Base-by-base conservation (phyloP, 2,329 filamentous ascomycete genomes). In the Elsinoe batatas region DNA sequence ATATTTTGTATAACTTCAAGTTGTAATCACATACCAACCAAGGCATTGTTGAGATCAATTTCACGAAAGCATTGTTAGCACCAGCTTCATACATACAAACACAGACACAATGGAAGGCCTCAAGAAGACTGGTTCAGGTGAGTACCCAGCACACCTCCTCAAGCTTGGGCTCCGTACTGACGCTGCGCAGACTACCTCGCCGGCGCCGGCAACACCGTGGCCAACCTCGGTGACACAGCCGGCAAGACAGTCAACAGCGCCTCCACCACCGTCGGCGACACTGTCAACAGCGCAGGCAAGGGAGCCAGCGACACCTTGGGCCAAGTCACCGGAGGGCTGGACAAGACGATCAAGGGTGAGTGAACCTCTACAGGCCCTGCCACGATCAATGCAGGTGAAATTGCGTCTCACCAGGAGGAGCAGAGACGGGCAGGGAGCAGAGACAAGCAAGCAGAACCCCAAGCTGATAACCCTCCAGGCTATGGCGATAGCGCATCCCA, bases 171-270 rank as follows among this genome's bases (percentile, higher is more conserved):
- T 4, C 10, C 15, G 32, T 12, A 26, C 15, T 15, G 15, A 13
- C 15, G 17, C 46, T 50, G 15, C 33, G 15, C 20, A 51, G 58
- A 54, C 38, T 32, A 64, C 49, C 56, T 63, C 13, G 63, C 64
- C 57, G 69, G 68, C 53, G 60, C 69, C 10, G 67, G 67, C 38
- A 64, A 64, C 59, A 68, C 67, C 2, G 64, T 68, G 17, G 59
- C 64, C 10, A 64, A 66, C 17, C 56, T 69, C 3, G 66, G 67
- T 15, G 64, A 64, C 53, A 70, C 68, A 3, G 67, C 69, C 10
- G 68, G 68, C 33, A 64, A 63, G 43, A 63, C 64, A 3, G 61
- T 63, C 33, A 62, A 63, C 32, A 60, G 61, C 36, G 61, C 60
- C 11, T 61, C 63, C 42, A 56, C 62, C 46, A 64, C 62, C 5